A percentile compares a stretch with the other conserved stretches of the same genome.
phyloP scores from a whole-genome alignment of 192 early-diverging fungal genomes.

The Umbelopsis ramanniana region DNA sequence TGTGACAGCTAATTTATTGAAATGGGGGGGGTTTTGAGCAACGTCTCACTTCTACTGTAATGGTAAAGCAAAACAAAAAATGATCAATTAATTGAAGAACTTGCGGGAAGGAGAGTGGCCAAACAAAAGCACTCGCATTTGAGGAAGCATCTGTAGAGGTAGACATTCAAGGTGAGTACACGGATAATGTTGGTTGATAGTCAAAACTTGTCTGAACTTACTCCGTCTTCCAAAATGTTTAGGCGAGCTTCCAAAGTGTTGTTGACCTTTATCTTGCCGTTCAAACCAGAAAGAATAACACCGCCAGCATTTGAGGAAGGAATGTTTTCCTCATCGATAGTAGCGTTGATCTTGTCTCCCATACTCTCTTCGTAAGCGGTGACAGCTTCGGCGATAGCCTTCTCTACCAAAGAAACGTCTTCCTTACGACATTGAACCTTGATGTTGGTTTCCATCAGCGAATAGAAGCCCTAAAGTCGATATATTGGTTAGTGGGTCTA shows the following conservation, averaged over 20 bases:
- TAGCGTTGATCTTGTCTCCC: constrained; percentile 48
- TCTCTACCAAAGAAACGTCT: constrained; percentile 68
- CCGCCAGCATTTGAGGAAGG: constrained; percentile 86
- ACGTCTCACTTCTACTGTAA: not conserved
- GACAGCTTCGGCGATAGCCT: constrained; percentile 54
- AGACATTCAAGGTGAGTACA: not conserved
- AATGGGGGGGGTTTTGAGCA: not conserved
- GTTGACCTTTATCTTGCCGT: constrained; percentile 80
- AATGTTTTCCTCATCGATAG: constrained; percentile 64
- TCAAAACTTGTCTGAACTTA: constrained; percentile 36
- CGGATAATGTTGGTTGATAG: not conserved
- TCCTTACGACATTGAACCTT: constrained; percentile 70
- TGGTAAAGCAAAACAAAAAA: not conserved
- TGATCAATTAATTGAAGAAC: constrained; percentile 79
- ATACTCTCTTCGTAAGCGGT: constrained; percentile 63
- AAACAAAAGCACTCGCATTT: constrained; percentile 88
- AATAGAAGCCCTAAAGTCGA: constrained; percentile 66
- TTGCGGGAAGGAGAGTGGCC: constrained; percentile 89
- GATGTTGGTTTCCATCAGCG: constrained; percentile 85
- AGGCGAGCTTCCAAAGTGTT: constrained; percentile 95
- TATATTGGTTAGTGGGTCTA: not conserved
- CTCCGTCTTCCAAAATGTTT: constrained; percentile 78
- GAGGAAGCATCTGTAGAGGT: constrained; percentile 83
- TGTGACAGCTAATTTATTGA: constrained; percentile 14
- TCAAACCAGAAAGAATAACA: constrained; percentile 75